Percentiles rank a stretch among this genome's conserved stretches.
Conservation (phyloP, 139 green algal species). For the Chloropicon primus region DNA sequence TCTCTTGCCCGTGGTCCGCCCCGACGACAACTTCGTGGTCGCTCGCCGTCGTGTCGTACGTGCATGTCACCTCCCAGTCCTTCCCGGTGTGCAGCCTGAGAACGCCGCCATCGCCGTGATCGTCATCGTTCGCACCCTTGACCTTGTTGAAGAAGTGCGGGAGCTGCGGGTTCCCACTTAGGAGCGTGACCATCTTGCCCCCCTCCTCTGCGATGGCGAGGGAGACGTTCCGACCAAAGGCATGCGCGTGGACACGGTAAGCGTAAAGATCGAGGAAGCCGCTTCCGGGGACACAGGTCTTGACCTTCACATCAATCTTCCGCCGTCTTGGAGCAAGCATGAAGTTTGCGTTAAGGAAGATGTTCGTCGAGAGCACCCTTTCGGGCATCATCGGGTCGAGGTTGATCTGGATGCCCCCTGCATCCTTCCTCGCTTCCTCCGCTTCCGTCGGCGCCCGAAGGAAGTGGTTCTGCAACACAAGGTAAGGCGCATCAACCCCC, state of each 20-base stretch:
- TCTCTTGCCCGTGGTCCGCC: constrained; percentile 44
- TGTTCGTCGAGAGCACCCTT: neutral
- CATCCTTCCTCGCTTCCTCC: neutral
- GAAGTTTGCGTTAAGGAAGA: neutral
- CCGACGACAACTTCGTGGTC: constrained; percentile 21
- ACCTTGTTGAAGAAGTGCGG: neutral
- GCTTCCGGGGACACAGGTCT: neutral
- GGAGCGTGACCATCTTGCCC: neutral
- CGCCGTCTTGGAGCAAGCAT: neutral
- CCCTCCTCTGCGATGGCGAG: neutral
- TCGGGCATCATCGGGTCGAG: neutral
- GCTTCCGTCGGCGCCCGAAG: neutral
- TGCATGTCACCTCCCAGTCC: constrained; percentile 36
- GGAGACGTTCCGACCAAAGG: neutral
- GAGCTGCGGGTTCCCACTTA: neutral
- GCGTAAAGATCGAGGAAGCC: neutral
- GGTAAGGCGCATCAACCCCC: neutral
- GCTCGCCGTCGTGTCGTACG: constrained; percentile 46
- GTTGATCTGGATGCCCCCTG: neutral
- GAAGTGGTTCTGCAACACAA: neutral
- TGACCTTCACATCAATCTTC: neutral
- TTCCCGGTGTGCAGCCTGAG: neutral
- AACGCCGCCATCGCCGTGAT: too few species aligned
- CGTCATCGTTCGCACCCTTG: too few species aligned
- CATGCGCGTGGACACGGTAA: neutral